Evolutionary conservation across 2,329 filamentous ascomycete genomes (phyloP).

Genomic region (Alternaria panax): DNA sequence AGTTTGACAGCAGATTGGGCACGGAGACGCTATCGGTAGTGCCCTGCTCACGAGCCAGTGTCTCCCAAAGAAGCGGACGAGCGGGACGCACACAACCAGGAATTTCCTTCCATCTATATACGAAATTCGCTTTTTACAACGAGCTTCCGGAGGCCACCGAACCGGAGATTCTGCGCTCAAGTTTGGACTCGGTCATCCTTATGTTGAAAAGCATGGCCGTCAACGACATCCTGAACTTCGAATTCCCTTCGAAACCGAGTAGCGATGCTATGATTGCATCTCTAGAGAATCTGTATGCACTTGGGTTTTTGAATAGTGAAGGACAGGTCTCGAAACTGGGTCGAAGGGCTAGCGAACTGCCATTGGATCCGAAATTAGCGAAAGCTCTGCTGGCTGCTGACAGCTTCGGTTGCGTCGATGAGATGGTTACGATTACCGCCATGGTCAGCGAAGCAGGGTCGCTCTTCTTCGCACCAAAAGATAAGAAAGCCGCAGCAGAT

Average conservation of each 20-base stretch:
- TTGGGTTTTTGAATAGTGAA: conserved; percentile 86
- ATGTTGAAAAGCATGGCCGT: conserved; percentile 90
- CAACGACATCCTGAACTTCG: conserved; percentile 90
- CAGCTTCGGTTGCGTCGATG: conserved; percentile 90
- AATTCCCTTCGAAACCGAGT: conserved; percentile 92
- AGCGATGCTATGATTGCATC: conserved; percentile 88
- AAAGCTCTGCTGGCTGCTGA: conserved; percentile 89
- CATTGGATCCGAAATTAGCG: conserved; percentile 88
- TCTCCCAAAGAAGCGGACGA: conserved; percentile 90
- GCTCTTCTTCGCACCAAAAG: conserved; percentile 89
- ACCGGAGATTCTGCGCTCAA: conserved; percentile 91
- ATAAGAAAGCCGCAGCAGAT: conserved; percentile 97
- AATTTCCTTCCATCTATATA: conserved; percentile 93
- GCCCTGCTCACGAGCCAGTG: conserved; percentile 79
- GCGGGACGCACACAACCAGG: conserved; percentile 91
- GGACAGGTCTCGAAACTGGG: conserved; percentile 91
- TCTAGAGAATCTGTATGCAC: conserved; percentile 87
- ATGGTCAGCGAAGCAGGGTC: conserved; percentile 90
- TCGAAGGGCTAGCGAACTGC: conserved; percentile 94
- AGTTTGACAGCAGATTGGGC: too few relatives aligned
- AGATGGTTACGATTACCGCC: conserved; percentile 90
- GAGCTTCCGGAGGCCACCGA: conserved; percentile 90
- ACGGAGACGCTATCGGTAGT: too few relatives aligned
- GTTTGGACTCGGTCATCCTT: conserved; percentile 75
- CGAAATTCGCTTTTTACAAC: conserved; percentile 91